These are phyloP conservation scores for Magnolia kwangsiensis DNA, from an alignment of 164 flowering plant species.

Conservation along the genomic window DNA sequence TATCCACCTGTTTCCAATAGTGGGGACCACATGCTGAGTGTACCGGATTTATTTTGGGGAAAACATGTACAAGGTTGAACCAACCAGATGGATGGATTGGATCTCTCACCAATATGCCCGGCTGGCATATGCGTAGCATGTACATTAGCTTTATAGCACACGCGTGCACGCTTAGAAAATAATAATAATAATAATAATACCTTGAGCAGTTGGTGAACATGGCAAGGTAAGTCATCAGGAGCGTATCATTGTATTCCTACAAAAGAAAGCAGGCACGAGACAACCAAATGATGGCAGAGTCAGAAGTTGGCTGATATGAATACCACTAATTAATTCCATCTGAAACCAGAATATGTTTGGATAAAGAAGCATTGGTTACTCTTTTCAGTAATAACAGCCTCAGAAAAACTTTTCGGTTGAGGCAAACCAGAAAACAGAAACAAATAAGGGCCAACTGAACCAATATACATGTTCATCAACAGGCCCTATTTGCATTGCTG, in stretches of 20 bases:
- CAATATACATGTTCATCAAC: not conserved
- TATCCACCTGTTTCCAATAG: no score
- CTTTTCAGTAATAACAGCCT: no score
- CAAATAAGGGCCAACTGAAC: not conserved
- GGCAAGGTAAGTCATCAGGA: slow-evolving; percentile 82
- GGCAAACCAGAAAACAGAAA: no score
- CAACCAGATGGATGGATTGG: no score
- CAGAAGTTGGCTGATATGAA: not conserved
- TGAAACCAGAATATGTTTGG: not conserved
- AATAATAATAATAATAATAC: slow-evolving; percentile 24
- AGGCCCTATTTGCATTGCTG: not conserved
- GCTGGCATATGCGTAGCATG: no score
- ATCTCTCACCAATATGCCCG: no score
- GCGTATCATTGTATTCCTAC: slow-evolving; percentile 90
- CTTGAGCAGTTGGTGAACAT: slow-evolving; percentile 95
- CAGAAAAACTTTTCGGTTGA: no score
- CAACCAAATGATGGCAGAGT: not conserved
- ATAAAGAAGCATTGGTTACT: not conserved
- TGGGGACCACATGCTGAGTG: no score
- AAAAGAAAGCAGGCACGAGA: slow-evolving; percentile 2
- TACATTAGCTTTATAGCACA: no score
- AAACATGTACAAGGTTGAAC: no score
- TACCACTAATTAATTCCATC: not conserved
- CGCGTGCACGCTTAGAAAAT: no score
- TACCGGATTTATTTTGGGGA: no score